Percentiles rank a stretch among this genome's conserved stretches.
phyloP scores from a whole-genome alignment of 495 filamentous ascomycete genomes.

The Umbilicaria muhlenbergii region DNA sequence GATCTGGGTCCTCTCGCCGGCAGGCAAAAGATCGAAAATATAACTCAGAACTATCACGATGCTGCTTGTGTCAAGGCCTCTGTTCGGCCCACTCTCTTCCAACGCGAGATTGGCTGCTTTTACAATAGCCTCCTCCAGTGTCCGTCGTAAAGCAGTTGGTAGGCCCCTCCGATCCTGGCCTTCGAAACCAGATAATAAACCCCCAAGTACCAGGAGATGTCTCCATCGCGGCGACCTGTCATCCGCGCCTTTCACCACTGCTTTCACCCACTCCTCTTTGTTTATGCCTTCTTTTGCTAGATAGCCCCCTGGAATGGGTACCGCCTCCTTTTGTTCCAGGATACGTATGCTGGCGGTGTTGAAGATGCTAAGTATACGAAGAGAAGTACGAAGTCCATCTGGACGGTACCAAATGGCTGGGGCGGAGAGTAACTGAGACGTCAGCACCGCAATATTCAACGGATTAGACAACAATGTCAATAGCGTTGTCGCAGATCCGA shows the following conservation, averaged over 20 bases:
- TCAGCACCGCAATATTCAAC: constrained; percentile 75
- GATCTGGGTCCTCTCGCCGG: constrained; percentile 36
- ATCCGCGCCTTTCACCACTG: constrained; percentile 71
- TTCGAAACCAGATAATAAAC: constrained; percentile 71
- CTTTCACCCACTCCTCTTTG: constrained; percentile 69
- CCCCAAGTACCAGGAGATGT: constrained; percentile 66
- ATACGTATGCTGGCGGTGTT: constrained; percentile 64
- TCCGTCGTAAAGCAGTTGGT: constrained; percentile 44
- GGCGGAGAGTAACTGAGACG: constrained; percentile 73
- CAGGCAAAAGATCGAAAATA: constrained; percentile 58
- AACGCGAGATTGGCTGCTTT: constrained; percentile 68
- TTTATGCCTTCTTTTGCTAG: constrained; percentile 21
- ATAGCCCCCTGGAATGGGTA: constrained; percentile 15
- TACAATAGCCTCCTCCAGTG: constrained; percentile 60
- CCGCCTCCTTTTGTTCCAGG: constrained; percentile 37
- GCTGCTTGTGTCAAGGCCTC: constrained; percentile 42
- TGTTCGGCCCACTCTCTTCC: constrained; percentile 29
- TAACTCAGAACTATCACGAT: constrained; percentile 65
- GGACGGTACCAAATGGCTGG: constrained; percentile 73
- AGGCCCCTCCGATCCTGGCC: constrained; percentile 47
- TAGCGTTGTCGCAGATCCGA: constrained; percentile 66
- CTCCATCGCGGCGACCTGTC: constrained; percentile 76
- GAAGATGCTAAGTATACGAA: constrained; percentile 73
- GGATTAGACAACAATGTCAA: constrained; percentile 77
- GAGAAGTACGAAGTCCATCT: constrained; percentile 54